Evolutionary conservation across 371 early-diverging fungal genomes (phyloP).

Genomic region (Mortierella sp.): DNA sequence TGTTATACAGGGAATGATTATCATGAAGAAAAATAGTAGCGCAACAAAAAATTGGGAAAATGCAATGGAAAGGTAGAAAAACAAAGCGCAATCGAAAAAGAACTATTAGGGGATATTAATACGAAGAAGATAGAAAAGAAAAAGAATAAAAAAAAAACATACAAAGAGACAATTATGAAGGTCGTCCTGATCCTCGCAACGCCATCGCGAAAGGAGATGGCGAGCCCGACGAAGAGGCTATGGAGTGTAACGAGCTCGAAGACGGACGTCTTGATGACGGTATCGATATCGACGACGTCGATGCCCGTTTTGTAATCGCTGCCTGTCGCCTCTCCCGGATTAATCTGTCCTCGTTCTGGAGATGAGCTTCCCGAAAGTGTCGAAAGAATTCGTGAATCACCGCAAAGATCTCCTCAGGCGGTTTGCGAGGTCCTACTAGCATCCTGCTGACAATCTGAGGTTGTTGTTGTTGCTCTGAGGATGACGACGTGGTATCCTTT

Average conservation of each 20-base stretch:
- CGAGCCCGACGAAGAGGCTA: background rate
- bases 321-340: slow-evolving; percentile 38
- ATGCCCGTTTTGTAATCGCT: slow-evolving; percentile 1
- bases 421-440: slow-evolving; percentile 38
- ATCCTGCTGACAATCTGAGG: slow-evolving; percentile 22
- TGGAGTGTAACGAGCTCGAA: background rate
- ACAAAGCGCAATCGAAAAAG: too few species aligned
- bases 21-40: too few species aligned
- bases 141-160: background rate
- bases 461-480: slow-evolving; percentile 10
- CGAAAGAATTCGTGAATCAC: slow-evolving; percentile 46
- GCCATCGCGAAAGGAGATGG: background rate
- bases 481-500: background rate
- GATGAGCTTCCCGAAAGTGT: slow-evolving; percentile 47
- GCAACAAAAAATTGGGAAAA: background rate
- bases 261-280: slow-evolving; percentile 1
- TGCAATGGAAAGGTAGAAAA: background rate
- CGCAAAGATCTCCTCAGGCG: slow-evolving; percentile 53
- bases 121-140: too few species aligned
- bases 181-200: too few species aligned
- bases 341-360: slow-evolving; percentile 43
- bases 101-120: too few species aligned
- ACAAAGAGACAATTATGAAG: too few species aligned
- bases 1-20: too few species aligned
- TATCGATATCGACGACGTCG: background rate